Conservation (phyloP, 73 alveolate species). For the Paramecium octaurelia region DNA sequence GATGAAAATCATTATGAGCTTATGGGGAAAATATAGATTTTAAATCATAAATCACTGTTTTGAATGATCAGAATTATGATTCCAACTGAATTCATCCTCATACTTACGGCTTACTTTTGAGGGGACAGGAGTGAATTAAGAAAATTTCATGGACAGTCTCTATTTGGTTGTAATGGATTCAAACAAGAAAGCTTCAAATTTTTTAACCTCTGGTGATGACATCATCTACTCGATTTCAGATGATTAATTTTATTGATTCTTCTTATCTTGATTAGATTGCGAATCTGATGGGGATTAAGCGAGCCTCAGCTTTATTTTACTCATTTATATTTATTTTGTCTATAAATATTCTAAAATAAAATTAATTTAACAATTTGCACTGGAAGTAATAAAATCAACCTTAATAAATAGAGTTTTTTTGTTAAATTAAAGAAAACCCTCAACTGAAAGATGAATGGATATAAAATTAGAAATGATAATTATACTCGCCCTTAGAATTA, state of each 20-base stretch:
- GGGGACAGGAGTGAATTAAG: not conserved
- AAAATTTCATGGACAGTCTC: not conserved
- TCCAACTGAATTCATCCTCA: not conserved
- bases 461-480: not conserved
- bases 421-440: not conserved
- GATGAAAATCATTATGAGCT: not conserved
- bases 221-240: not conserved
- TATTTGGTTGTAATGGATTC: not conserved
- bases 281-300: not conserved
- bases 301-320: not conserved
- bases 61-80: not conserved
- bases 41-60: not conserved
- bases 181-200: not conserved
- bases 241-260: not conserved
- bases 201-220: slow-evolving; percentile 7
- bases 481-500: not conserved
- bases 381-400: not conserved
- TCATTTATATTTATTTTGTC: not conserved
- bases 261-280: not conserved
- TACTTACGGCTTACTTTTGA: not conserved
- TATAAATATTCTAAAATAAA: not conserved
- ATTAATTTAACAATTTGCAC: not conserved
- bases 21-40: not conserved
- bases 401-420: not conserved
- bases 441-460: not conserved